Evolutionary conservation across 305 asterid genomes (phyloP), one percentile per base, ranked within the genome.

Genomic region (Fraxinus floribunda): DNA sequence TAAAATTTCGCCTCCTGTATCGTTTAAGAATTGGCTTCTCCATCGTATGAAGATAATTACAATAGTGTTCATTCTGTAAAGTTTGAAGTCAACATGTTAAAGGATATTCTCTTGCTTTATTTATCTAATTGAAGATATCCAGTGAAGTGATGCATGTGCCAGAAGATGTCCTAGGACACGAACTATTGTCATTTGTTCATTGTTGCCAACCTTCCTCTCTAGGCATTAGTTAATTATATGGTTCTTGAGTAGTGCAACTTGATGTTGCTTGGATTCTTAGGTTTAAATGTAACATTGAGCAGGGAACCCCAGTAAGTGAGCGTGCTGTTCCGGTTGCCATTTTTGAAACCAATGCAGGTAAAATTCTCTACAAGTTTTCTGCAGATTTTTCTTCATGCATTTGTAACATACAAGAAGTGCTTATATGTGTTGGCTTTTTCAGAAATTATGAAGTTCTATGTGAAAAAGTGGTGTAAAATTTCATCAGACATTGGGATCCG

Each of bases 261-360:
- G 32, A n/a, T 10, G 49, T 73, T 73, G 60, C 66, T 75, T 39
- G 34, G 30, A 34, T 81, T 73, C 76, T 26, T 62, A 55, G 81
- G 79, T 71, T 35, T 74, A 26, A 82, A 78, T 78, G 78, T 77
- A 75, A 22, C 81, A 79, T 87, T 88, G 88, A 83, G 84, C 98
- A 97, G 99, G 99, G 99, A 84, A 89, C 94, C 76, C 97, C 98
- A 74, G 99, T 97, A 83, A 97, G 98, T 32, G 99, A 97, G 89
- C 98, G 99, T 81, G 98, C 99, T 83, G 88, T 97, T 85, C 99
- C 99, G 68, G 99, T 97, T 87, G 99, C 99, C 80, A 93, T 97
- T 86, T 97, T 97, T 88, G 98, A 93, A 90, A 91, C 99, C 84
- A 94, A 92, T 85, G 82, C 97, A 39, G 99, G 99, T 97, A 84